These are phyloP conservation scores for Phytophthora constricta DNA, from an alignment of 352 stramenopile species.

Conservation along the genomic window DNA sequence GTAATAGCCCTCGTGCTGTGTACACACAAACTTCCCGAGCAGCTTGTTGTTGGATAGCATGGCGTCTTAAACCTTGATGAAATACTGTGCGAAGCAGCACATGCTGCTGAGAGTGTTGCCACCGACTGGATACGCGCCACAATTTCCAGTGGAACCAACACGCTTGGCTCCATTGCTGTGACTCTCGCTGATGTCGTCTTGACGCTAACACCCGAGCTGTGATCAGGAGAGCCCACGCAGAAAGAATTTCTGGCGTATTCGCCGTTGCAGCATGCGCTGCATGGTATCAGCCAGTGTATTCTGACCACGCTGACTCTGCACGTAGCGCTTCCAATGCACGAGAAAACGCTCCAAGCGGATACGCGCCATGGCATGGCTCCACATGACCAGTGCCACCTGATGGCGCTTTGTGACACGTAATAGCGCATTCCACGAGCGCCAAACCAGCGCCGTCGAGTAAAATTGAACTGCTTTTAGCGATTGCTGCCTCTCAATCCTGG, in stretches of 20 bases:
- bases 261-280: slow-evolving; percentile 28
- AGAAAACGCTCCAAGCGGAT: slow-evolving; percentile 19
- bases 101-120: slow-evolving; percentile 13
- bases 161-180: slow-evolving; percentile 13
- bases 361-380: slow-evolving; percentile 16
- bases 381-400: slow-evolving; percentile 39
- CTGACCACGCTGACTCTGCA: slow-evolving; percentile 8
- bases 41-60: slow-evolving; percentile 35
- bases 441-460: slow-evolving; percentile 11
- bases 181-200: slow-evolving; percentile 6
- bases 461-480: slow-evolving; percentile 21
- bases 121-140: slow-evolving; percentile 27
- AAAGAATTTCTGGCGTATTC: slow-evolving; percentile 17
- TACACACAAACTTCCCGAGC: slow-evolving; percentile 23
- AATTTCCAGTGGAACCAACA: slow-evolving; percentile 36
- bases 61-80: slow-evolving; percentile 17
- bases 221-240: slow-evolving; percentile 15
- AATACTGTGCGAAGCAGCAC: slow-evolving; percentile 18
- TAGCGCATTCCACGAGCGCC: slow-evolving; percentile 26
- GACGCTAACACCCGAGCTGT: slow-evolving; percentile 3
- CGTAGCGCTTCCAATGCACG: slow-evolving; percentile 14
- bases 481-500: slow-evolving; percentile 19
- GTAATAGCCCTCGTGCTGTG: slow-evolving; percentile 15
- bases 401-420: slow-evolving; percentile 32
- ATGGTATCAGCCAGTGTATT: slow-evolving; percentile 22